Evolutionary conservation across 1,284 basidiomycete genomes (phyloP), one percentile per base, ranked within the genome.

Genomic region (Fistulinella cinereoalba): DNA sequence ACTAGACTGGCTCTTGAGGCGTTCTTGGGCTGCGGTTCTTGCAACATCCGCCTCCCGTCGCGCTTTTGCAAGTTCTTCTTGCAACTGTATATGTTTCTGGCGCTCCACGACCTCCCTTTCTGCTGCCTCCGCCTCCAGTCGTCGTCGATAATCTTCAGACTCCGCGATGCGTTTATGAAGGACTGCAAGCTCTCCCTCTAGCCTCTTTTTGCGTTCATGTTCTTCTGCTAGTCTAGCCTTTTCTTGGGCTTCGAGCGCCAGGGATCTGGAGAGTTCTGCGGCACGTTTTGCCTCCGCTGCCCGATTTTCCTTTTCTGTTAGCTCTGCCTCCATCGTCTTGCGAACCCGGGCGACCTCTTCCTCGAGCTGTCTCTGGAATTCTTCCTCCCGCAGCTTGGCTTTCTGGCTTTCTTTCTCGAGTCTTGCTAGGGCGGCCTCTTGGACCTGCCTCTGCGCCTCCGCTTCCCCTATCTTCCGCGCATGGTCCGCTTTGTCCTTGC

Each of bases 41-140:
- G 64, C 59, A 11, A 28, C 29, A 33, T 60, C 66, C 8, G 46
- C 64, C 40, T 67, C 61, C 31, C 62, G 55, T 45, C 57, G 60
- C 23, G 61, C 66, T 41, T 46, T 57, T 15, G 52, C 51, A 5
- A 68, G 63, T 34, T 68, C 65, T 43, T 63, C 66, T 46, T 67
- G 63, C 29, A 68, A 41, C 27, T 66, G 63, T 2, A 41, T 43
- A 34, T 49, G 49, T 50, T 50, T 68, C 38, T 61, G 61, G 32
- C 57, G 66, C 45, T 64, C 62, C 15, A 54, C 22, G 5, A 51
- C 43, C 43, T 62, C 61, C 24, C 63, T 53, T 39, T 67, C 63
- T 27, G 53, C 52, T 5, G 55, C 46, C 36, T 64, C 61, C 7
- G 52, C 61, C 32, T 62, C 66, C 10, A 65, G n/a, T n/a, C 50